These are phyloP conservation scores for Mortierella sp. DNA, from an alignment of 371 early-diverging fungal species.

Conservation along the genomic window DNA sequence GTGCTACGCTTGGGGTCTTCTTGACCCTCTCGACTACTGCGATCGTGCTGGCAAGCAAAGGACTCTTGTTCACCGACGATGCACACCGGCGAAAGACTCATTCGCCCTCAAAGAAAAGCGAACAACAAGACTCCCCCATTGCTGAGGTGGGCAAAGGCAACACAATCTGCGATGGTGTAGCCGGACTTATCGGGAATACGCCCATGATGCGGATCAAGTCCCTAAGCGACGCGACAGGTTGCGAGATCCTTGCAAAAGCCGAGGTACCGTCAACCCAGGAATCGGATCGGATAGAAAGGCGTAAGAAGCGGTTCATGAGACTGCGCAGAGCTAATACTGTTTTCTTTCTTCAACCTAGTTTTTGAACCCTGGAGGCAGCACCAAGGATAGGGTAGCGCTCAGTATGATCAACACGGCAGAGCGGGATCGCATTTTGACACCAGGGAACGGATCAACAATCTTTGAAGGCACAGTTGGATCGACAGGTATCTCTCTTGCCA, in stretches of 20 bases:
- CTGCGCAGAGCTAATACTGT: no score
- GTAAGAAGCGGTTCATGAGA: neutral
- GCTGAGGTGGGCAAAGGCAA: constrained; percentile 16
- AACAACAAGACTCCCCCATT: constrained; percentile 31
- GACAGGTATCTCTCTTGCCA: constrained; percentile 86
- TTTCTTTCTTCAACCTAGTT: no score
- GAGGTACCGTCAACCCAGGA: constrained; percentile 56
- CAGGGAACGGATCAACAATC: constrained; percentile 78
- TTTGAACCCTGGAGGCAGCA: constrained; percentile 92
- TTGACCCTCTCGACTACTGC: constrained; percentile 53
- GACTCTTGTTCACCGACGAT: neutral
- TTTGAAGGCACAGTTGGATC: constrained; percentile 96
- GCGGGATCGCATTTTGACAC: constrained; percentile 63
- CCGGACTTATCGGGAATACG: constrained; percentile 88
- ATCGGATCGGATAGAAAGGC: neutral
- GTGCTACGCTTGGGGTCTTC: constrained; percentile 47
- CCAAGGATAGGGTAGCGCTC: constrained; percentile 94
- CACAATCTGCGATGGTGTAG: constrained; percentile 72
- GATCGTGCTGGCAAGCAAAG: constrained; percentile 29
- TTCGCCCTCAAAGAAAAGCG: neutral
- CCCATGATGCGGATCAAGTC: constrained; percentile 88
- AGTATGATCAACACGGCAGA: constrained; percentile 88
- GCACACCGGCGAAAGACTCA: constrained; percentile 3
- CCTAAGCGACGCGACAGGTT: constrained; percentile 89
- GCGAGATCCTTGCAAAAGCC: constrained; percentile 74